A percentile compares a stretch with the other conserved stretches of the same genome.
Evolutionary conservation across 1,284 basidiomycete species (phyloP).

Genomic region (Cutaneotrichosporon sp.): DNA sequence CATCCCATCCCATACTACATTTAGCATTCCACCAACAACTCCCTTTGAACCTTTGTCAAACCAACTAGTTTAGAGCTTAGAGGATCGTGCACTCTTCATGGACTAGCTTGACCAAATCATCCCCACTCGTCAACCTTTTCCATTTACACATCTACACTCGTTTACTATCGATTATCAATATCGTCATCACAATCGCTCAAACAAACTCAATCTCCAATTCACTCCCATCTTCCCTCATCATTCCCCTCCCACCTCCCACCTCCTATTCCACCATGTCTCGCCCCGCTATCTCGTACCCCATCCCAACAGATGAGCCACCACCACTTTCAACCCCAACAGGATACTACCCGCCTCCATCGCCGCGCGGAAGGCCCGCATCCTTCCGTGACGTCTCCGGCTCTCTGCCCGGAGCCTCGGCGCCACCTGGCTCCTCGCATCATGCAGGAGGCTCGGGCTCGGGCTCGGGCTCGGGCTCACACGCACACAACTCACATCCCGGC

Average conservation of each 20-base stretch:
- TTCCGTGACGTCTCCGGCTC: neutral
- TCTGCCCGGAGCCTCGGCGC: neutral
- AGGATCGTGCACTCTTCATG: no score
- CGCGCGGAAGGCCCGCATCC: neutral
- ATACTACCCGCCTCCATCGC: neutral
- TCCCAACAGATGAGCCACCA: conserved; percentile 13
- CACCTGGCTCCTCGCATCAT: neutral
- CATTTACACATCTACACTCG: no score
- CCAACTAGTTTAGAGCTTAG: no score
- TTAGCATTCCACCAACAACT: no score
- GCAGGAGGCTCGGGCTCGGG: neutral
- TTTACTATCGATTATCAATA: no score
- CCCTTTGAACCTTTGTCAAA: no score
- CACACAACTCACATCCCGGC: neutral
- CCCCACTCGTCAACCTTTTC: no score
- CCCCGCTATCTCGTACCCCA: conserved; percentile 30
- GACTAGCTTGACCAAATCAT: no score
- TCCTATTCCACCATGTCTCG: conserved; percentile 18
- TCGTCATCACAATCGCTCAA: no score
- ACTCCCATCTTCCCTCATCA: neutral
- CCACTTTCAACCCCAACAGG: neutral
- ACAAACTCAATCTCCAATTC: no score
- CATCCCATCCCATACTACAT: no score
- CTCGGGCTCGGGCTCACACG: neutral
- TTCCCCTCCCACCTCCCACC: neutral